A percentile compares a stretch with the other conserved stretches of the same genome.
Evolutionary conservation across 495 filamentous ascomycete genomes (phyloP).

Genomic region (Aspergillus biplanus): DNA sequence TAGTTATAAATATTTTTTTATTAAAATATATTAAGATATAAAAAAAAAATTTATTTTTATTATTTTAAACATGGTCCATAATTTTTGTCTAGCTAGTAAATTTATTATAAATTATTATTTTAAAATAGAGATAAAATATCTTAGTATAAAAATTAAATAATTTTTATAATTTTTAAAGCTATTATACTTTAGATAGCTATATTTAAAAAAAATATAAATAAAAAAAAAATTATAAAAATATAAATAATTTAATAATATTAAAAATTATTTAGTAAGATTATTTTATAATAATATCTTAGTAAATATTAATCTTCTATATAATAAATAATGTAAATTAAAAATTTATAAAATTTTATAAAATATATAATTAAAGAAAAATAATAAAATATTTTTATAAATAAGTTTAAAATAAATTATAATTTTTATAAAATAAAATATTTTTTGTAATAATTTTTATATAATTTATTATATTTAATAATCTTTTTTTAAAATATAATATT

Average conservation of each 20-base stretch:
- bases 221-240: neutral
- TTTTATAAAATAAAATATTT: slow-evolving; percentile 5
- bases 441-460: neutral
- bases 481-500: neutral
- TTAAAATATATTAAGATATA: neutral
- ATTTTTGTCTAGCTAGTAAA: slow-evolving; percentile 4
- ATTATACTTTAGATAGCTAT: no score
- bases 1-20: no score
- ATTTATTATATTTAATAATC: neutral
- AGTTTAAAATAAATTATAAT: neutral
- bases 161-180: no score
- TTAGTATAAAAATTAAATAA: no score
- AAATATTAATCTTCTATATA: neutral
- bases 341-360: slow-evolving; percentile 2
- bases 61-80: slow-evolving; percentile 1
- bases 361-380: neutral
- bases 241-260: slow-evolving; percentile 4
- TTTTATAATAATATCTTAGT: neutral
- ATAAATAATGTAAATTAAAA: neutral
- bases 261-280: neutral
- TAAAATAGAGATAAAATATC: neutral
- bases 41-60: neutral
- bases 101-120: neutral
- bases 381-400: neutral
- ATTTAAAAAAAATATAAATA: neutral